Evolutionary conservation across 2,329 filamentous ascomycete species (phyloP).

Genomic region (Achaetomium macrosporum): DNA sequence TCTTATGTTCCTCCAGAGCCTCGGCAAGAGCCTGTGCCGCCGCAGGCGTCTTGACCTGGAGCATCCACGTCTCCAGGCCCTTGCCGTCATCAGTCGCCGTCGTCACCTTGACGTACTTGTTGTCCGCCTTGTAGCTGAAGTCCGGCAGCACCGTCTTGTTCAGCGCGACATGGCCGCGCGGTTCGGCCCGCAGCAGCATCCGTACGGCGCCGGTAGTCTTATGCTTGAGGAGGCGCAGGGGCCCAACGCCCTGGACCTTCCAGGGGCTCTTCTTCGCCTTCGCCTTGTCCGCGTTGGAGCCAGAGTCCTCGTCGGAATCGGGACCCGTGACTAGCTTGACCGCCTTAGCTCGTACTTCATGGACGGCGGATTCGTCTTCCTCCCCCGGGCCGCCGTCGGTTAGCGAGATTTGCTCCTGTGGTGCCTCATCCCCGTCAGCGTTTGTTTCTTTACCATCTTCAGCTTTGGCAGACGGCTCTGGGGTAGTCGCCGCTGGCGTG

Average conservation of each 20-base stretch:
- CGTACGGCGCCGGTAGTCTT: slow-evolving; percentile 62
- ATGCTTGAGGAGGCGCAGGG: slow-evolving; percentile 66
- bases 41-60: slow-evolving; percentile 63
- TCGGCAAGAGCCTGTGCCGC: slow-evolving; percentile 49
- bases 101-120: slow-evolving; percentile 55
- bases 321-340: slow-evolving; percentile 51
- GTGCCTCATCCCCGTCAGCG: slow-evolving; percentile 51
- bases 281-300: slow-evolving; percentile 34
- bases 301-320: slow-evolving; percentile 42
- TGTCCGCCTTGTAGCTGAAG: slow-evolving; percentile 56
- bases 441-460: slow-evolving; percentile 39
- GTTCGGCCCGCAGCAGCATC: slow-evolving; percentile 67
- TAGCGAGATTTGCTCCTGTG: slow-evolving; percentile 65
- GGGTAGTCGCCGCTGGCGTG: slow-evolving; percentile 53
- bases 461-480: slow-evolving; percentile 47
- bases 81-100: slow-evolving; percentile 53
- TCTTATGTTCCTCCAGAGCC: slow-evolving; percentile 49
- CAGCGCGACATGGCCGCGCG: slow-evolving; percentile 65
- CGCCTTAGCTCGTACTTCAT: slow-evolving; percentile 66
- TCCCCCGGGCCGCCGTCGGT: slow-evolving; percentile 62
- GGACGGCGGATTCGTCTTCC: slow-evolving; percentile 63
- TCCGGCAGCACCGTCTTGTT: slow-evolving; percentile 61
- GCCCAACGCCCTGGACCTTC: slow-evolving; percentile 65
- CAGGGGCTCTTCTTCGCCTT: slow-evolving; percentile 52
- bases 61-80: slow-evolving; percentile 62